These are phyloP conservation scores for Chimonanthus salicifolius DNA, from an alignment of 164 flowering plant species.

Conservation along the genomic window DNA sequence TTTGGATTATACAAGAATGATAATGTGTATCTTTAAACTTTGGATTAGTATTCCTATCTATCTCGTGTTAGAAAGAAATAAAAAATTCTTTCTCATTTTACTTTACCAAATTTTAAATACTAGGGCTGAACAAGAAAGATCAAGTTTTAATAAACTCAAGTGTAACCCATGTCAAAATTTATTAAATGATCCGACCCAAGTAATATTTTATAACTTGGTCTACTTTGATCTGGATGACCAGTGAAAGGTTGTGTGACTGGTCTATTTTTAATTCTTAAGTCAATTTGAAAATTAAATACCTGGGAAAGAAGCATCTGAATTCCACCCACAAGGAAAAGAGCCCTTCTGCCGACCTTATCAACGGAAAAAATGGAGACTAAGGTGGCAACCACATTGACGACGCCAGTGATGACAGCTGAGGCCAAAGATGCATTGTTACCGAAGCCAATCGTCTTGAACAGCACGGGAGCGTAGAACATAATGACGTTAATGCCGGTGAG, in stretches of 20 bases:
- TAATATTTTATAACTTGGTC: no score
- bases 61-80: background rate
- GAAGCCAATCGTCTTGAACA: slow-evolving; percentile 25
- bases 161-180: no score
- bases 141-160: no score
- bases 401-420: slow-evolving; percentile 25
- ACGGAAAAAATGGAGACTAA: slow-evolving; percentile 12
- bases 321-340: slow-evolving; percentile 27
- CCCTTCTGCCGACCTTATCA: slow-evolving; percentile 21
- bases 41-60: background rate
- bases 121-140: no score
- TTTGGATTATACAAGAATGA: background rate
- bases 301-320: slow-evolving; percentile 27
- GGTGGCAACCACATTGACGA: slow-evolving; percentile 20
- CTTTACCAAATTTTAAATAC: no score
- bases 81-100: background rate
- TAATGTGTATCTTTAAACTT: background rate
- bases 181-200: no score
- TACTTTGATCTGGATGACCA: no score
- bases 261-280: no score
- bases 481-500: slow-evolving; percentile 29
- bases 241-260: no score
- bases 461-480: slow-evolving; percentile 31
- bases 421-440: slow-evolving; percentile 20
- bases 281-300: slow-evolving; percentile 7